A percentile compares a stretch with the other conserved stretches of the same genome.
Evolutionary conservation across 2,329 filamentous ascomycete species (phyloP).

Genomic region (Fusarium sp.): DNA sequence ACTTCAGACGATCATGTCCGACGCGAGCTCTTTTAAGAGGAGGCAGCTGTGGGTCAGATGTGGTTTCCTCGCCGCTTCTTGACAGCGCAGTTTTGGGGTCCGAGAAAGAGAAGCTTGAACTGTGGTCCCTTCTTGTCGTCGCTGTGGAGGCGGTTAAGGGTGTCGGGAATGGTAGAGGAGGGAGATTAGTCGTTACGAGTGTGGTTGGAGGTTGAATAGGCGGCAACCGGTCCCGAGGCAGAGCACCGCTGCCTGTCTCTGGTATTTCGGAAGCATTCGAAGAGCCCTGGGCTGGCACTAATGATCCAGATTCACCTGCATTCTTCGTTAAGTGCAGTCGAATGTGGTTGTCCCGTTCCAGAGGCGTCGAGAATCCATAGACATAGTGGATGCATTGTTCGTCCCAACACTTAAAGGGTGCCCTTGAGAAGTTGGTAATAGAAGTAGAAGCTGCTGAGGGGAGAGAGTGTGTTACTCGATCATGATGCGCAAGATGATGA

Average conservation of each 20-base stretch:
- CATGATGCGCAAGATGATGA: constrained; percentile 59
- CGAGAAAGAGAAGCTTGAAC: constrained; percentile 49
- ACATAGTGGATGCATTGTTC: constrained; percentile 66
- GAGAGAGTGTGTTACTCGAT: constrained; percentile 56
- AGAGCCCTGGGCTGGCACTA: constrained; percentile 40
- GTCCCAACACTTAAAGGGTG: constrained; percentile 63
- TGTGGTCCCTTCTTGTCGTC: constrained; percentile 41
- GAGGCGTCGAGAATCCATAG: constrained; percentile 62
- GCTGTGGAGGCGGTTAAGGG: constrained; percentile 43
- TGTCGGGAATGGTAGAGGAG: constrained; percentile 43
- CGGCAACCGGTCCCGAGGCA: constrained; percentile 37
- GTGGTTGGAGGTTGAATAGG: constrained; percentile 52
- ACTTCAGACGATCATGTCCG: constrained; percentile 63
- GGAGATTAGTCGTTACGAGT: constrained; percentile 42
- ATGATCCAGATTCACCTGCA: constrained; percentile 58
- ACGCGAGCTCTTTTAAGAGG: constrained; percentile 63
- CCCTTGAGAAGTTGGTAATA: constrained; percentile 2
- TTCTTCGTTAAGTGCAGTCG: constrained; percentile 53
- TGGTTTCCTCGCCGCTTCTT: constrained; percentile 56
- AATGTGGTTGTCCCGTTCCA: constrained; percentile 62
- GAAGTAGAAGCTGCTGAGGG: constrained; percentile 20
- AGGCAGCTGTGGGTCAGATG: constrained; percentile 62
- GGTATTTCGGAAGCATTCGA: constrained; percentile 18
- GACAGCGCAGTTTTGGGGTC: constrained; percentile 49
- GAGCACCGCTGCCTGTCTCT: constrained; percentile 32